Evolutionary conservation across 768 basidiomycete species (phyloP).

Genomic region (Kwoniella europaea): DNA sequence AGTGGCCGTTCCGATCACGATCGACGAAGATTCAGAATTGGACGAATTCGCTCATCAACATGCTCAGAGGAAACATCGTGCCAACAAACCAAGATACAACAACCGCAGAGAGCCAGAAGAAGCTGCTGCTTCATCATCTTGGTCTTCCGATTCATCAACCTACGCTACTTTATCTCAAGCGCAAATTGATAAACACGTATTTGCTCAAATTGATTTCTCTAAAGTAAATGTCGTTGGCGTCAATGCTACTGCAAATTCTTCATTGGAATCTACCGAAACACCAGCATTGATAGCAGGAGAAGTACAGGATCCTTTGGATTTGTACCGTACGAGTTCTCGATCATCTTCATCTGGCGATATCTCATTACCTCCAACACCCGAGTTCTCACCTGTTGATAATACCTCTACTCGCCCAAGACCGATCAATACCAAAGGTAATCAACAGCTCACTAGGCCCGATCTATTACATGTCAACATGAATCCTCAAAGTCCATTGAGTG

Average conservation of each 20-base stretch:
- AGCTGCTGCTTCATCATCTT: not conserved
- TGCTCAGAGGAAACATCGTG: conserved; percentile 7
- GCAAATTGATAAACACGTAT: conserved; percentile 24
- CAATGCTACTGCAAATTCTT: not conserved
- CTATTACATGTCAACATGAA: conserved; percentile 24
- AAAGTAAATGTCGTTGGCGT: not conserved
- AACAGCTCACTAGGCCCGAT: conserved; percentile 8
- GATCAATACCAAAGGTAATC: not conserved
- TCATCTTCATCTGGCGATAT: conserved; percentile 49
- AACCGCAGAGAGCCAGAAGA: not conserved
- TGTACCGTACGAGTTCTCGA: conserved; percentile 26
- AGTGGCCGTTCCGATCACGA: conserved; percentile 1
- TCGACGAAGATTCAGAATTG: conserved; percentile 11
- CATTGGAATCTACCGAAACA: conserved; percentile 25
- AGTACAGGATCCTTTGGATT: conserved; percentile 13
- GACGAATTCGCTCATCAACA: conserved; percentile 23
- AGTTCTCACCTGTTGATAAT: conserved; percentile 34
- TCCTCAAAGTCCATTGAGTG: conserved; percentile 26
- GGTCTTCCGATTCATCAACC: conserved; percentile 25
- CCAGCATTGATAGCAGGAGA: conserved; percentile 21
- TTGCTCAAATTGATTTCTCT: conserved; percentile 34
- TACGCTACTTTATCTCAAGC: conserved; percentile 17
- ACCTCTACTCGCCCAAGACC: not conserved
- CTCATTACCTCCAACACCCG: conserved; percentile 46
- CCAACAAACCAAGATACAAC: not conserved